Evolutionary conservation across 1,284 basidiomycete genomes (phyloP), one percentile per base, ranked within the genome.

Genomic region (Microbotryum saponariae): DNA sequence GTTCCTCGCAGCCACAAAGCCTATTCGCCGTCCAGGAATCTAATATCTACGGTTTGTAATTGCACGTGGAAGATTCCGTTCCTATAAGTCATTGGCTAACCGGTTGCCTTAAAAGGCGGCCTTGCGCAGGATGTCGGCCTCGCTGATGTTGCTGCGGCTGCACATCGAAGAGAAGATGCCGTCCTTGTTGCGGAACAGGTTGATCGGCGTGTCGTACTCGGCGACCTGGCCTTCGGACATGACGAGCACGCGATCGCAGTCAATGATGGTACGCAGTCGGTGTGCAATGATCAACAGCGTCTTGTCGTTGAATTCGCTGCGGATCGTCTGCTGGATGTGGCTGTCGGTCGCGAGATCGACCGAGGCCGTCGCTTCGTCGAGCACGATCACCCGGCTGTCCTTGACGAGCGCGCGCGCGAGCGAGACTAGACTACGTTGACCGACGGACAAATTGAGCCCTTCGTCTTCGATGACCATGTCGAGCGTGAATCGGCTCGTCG

Each of bases 311-410:
- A 92, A 92, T 77, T 91, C 89, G 52, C 80, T 80, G 3, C 86
- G 81, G 66, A 93, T 91, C n/a, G 89, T 91, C 64, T 85, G 80
- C 74, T 92, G 89, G 63, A 92, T 89, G 66, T 86, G 86, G 63
- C 82, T 79, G 75, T 93, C 89, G 0, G 89, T 91, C 74, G 87
- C 73, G 31, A 73, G 67, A 57, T 76, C 74, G 48, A 89, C 74
- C 3, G 85, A 87, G 21, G 87, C 87, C 78, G 68, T 62, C 45
- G 65, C 62, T 56, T 49, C 54, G 52, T 90, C 88, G 12, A 90
- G 78, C 58, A 90, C 83, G 51, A 90, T 82, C 54, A 91, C 81
- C 70, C 82, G 84, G 10, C 85, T 81, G 70, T 89, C 81, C 69
- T 88, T 87, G 47, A 89, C 87, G 29, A 92, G 75, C 0, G 89